Percentiles rank a stretch among this genome's conserved stretches.
Evolutionary conservation across 306 rosid species (phyloP).

Genomic region (Heteromeles arbutifolia): DNA sequence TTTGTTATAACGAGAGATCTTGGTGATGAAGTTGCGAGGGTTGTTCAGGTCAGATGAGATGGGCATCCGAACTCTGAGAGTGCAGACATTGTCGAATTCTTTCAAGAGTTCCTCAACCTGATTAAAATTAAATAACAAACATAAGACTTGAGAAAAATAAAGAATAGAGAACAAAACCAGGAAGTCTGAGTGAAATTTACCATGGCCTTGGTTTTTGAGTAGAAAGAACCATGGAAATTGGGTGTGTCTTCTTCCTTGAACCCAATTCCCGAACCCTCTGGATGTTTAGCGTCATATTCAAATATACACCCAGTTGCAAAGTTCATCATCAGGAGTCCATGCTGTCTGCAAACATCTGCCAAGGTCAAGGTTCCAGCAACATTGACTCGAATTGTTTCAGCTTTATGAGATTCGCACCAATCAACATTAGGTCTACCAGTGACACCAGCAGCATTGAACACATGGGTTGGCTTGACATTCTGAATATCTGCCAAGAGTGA

Average conservation of each 20-base stretch:
- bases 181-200: constrained; percentile 29
- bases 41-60: constrained; percentile 80
- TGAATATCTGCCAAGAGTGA: constrained; percentile 69
- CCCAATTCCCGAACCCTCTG: constrained; percentile 83
- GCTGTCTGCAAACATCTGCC: constrained; percentile 84
- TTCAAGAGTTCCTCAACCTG: constrained; percentile 87
- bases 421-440: constrained; percentile 90
- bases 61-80: constrained; percentile 86
- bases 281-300: constrained; percentile 76
- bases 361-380: constrained; percentile 81
- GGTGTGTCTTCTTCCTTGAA: constrained; percentile 84
- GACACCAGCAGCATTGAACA: constrained; percentile 82
- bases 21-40: constrained; percentile 84
- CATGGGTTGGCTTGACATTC: constrained; percentile 66
- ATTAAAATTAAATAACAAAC: background rate
- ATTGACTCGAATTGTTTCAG: constrained; percentile 69
- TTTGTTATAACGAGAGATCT: constrained; percentile 77
- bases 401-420: constrained; percentile 78
- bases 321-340: constrained; percentile 66
- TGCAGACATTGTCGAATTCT: constrained; percentile 86
- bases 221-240: constrained; percentile 74
- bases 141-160: background rate
- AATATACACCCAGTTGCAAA: constrained; percentile 87
- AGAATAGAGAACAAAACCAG: background rate
- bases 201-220: constrained; percentile 91